Conservation (phyloP, 768 basidiomycete genomes). For the Kwoniella heveanensis region DNA sequence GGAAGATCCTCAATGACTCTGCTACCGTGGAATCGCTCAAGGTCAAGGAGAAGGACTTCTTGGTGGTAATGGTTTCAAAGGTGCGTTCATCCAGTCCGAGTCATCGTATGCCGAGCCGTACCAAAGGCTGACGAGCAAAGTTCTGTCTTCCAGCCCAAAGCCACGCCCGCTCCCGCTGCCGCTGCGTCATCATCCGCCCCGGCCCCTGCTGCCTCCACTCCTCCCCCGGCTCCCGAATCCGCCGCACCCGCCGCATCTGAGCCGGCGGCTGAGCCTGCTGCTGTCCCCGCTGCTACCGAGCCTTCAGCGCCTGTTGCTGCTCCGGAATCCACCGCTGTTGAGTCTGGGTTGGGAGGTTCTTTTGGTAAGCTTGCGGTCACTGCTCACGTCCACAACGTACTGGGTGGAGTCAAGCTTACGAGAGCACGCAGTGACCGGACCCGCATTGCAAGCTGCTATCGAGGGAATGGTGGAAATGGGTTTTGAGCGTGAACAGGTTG, state of each 20-base stretch:
- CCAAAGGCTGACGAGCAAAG: background rate
- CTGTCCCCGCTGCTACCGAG: constrained; percentile 53
- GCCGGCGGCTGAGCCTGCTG: constrained; percentile 29
- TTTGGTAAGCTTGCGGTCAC: constrained; percentile 32
- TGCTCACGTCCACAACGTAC: background rate
- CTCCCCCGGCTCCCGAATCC: constrained; percentile 50
- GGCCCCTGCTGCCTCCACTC: constrained; percentile 53
- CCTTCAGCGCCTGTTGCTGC: constrained; percentile 50
- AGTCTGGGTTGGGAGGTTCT: constrained; percentile 40
- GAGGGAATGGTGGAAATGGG: constrained; percentile 92
- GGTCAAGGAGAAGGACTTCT: constrained; percentile 98
- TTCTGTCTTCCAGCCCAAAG: constrained; percentile 51
- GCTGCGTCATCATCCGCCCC: constrained; percentile 49
- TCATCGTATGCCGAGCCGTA: background rate
- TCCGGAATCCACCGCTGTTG: constrained; percentile 49
- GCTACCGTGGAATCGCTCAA: constrained; percentile 84
- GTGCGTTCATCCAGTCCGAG: constrained; percentile 59
- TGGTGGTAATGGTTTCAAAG: constrained; percentile 99
- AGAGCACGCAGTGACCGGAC: constrained; percentile 64
- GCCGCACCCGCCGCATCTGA: constrained; percentile 55
- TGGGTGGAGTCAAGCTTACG: background rate
- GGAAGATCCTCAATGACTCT: constrained; percentile 85
- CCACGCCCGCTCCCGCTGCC: constrained; percentile 50
- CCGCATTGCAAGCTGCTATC: constrained; percentile 73
- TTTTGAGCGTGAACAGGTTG: constrained; percentile 79